Evolutionary conservation across 2,329 filamentous ascomycete species (phyloP).

Genomic region (Verticillium longisporum): DNA sequence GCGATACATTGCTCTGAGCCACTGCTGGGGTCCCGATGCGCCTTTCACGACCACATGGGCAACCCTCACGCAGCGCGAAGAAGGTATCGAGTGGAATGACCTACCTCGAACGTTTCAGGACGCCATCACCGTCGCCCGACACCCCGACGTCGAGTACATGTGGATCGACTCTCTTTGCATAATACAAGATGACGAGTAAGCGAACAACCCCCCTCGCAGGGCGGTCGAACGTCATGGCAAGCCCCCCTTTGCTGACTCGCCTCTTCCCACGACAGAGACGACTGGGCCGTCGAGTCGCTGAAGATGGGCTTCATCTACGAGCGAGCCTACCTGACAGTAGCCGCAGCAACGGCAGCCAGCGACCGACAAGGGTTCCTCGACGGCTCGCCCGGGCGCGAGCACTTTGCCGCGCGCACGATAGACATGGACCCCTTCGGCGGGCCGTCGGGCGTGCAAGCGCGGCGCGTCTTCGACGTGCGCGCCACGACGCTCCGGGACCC

Average conservation of each 20-base stretch:
- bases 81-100: slow-evolving; percentile 3
- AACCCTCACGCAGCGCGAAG: not conserved
- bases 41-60: not conserved
- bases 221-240: too few relatives aligned
- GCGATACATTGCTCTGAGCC: slow-evolving; percentile 12
- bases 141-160: slow-evolving; percentile 12
- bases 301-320: slow-evolving; percentile 7
- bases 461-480: not conserved
- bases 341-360: not conserved
- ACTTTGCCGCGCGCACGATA: not conserved
- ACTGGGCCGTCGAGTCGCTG: slow-evolving; percentile 10
- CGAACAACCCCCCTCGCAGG: too few relatives aligned
- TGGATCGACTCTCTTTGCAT: slow-evolving; percentile 21
- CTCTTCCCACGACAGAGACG: not conserved
- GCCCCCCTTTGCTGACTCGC: not conserved
- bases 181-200: slow-evolving; percentile 10
- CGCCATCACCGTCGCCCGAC: slow-evolving; percentile 9
- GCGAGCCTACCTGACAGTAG: not conserved
- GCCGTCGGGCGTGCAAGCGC: not conserved
- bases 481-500: not conserved
- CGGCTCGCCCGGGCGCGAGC: not conserved
- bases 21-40: slow-evolving; percentile 12
- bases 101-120: slow-evolving; percentile 13
- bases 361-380: not conserved
- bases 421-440: not conserved